Conservation (phyloP, 768 basidiomycete species). For the Leccinum obscurum region DNA sequence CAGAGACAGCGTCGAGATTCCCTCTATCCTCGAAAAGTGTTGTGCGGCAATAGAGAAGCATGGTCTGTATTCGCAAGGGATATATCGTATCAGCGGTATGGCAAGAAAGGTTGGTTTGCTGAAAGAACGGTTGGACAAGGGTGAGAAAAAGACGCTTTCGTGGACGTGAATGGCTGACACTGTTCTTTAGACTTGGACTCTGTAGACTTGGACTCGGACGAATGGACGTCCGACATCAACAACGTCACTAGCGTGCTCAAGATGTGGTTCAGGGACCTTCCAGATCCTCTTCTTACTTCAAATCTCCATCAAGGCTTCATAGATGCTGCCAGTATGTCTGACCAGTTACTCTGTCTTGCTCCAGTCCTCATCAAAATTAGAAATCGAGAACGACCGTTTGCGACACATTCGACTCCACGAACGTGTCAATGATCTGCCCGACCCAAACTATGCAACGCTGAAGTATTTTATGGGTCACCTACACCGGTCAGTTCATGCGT, state of each 20-base stretch:
- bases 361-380: conserved; percentile 36
- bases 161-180: conserved; percentile 23
- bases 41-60: conserved; percentile 90
- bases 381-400: conserved; percentile 91
- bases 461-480: conserved; percentile 96
- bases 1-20: conserved; percentile 90
- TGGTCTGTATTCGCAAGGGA: conserved; percentile 81
- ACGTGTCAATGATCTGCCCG: conserved; percentile 95
- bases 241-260: conserved; percentile 94
- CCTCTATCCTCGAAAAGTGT: conserved; percentile 84
- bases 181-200: conserved; percentile 69
- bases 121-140: conserved; percentile 83
- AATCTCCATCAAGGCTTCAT: conserved; percentile 89
- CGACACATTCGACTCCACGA: conserved; percentile 96
- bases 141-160: conserved; percentile 38
- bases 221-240: conserved; percentile 95
- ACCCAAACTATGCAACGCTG: conserved; percentile 97
- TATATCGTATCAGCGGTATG: conserved; percentile 92
- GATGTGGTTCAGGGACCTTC: conserved; percentile 94
- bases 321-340: conserved; percentile 84
- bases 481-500: conserved; percentile 58
- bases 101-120: conserved; percentile 83
- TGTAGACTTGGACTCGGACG: conserved; percentile 83
- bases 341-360: not conserved
- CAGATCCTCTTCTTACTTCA: conserved; percentile 87